Conservation (phyloP, 495 filamentous ascomycete genomes). For the Lasiosphaeria hispida region DNA sequence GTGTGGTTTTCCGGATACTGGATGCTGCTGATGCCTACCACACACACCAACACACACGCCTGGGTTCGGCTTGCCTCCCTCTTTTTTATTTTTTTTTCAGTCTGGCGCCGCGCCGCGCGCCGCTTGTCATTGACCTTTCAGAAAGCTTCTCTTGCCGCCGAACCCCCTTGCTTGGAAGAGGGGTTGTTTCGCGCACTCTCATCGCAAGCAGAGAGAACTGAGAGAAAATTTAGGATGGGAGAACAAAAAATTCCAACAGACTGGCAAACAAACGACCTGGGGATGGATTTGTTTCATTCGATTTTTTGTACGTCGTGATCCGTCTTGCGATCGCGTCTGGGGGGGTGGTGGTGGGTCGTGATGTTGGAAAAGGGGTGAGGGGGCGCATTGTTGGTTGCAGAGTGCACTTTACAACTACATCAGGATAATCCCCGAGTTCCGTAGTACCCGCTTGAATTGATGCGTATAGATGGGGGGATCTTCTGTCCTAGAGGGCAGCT, state of each 20-base stretch:
- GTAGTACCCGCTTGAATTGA: too few relatives aligned
- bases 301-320: not conserved
- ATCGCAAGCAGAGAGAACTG: not conserved
- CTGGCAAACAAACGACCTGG: not conserved
- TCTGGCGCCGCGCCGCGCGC: constrained; percentile 11
- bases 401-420: not conserved
- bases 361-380: not conserved
- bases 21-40: constrained; percentile 7
- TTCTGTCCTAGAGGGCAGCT: too few relatives aligned
- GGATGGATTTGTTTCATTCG: not conserved
- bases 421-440: not conserved
- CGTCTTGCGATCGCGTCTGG: not conserved
- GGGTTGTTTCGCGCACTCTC: constrained; percentile 12
- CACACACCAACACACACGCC: not conserved
- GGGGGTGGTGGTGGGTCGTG: too few relatives aligned
- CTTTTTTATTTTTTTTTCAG: not conserved
- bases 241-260: not conserved
- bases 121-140: constrained; percentile 36
- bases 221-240: not conserved
- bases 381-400: not conserved
- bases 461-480: too few relatives aligned
- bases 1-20: not conserved
- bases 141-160: constrained; percentile 45
- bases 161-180: constrained; percentile 13
- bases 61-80: constrained; percentile 4